Evolutionary conservation across 306 rosid genomes (phyloP).

Genomic region (Rosa multiflora): DNA sequence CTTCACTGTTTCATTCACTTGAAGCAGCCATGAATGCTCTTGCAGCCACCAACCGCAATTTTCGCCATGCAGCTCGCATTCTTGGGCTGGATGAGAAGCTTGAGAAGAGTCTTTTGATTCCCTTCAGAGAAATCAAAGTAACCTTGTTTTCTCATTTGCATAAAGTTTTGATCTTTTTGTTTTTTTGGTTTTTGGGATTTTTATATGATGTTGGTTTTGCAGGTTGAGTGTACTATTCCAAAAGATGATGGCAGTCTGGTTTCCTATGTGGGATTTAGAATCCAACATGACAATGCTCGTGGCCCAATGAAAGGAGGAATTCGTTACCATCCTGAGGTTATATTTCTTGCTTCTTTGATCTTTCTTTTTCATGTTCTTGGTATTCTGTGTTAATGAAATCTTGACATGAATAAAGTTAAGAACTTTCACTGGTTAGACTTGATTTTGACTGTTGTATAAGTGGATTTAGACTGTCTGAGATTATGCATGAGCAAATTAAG

Average conservation of each 20-base stretch:
- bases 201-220: conserved; percentile 11
- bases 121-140: conserved; percentile 73
- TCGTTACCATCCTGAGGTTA: conserved; percentile 77
- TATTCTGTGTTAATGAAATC: background rate
- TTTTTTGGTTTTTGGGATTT: background rate
- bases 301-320: conserved; percentile 90
- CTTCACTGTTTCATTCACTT: conserved; percentile 4
- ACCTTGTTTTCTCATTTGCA: background rate
- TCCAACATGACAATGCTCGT: conserved; percentile 84
- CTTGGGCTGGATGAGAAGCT: conserved; percentile 73
- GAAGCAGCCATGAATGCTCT: conserved; percentile 60
- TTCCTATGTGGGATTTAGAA: conserved; percentile 69
- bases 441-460: background rate
- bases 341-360: background rate
- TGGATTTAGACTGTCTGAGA: conserved; percentile 18
- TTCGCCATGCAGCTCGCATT: conserved; percentile 58
- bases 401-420: background rate
- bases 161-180: background rate
- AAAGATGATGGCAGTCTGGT: conserved; percentile 70
- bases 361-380: background rate
- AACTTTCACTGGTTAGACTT: background rate
- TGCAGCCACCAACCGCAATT: conserved; percentile 70
- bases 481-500: background rate
- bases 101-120: conserved; percentile 70
- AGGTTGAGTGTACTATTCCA: conserved; percentile 84